These are phyloP conservation scores for Cryomyces antarcticus DNA, from an alignment of 495 filamentous ascomycete genomes.

Conservation along the genomic window DNA sequence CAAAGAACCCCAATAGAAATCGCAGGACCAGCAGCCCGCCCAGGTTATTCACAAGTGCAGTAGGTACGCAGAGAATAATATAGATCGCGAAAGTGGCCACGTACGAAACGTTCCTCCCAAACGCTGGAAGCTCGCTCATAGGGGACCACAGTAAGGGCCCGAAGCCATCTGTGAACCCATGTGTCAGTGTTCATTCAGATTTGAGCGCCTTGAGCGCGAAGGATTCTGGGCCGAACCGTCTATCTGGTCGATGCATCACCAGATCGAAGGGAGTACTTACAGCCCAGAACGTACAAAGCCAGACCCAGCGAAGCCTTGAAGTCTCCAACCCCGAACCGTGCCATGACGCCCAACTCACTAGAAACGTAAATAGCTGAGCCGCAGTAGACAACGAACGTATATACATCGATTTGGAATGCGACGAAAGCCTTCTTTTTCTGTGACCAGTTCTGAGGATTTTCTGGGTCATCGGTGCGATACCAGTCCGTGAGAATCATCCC, in stretches of 20 bases:
- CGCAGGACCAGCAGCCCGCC: no score
- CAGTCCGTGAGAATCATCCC: constrained; percentile 28
- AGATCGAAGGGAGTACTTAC: constrained; percentile 7
- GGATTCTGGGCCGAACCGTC: constrained; percentile 3
- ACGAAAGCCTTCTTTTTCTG: constrained; percentile 18
- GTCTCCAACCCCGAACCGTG: constrained; percentile 13
- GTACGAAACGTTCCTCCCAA: no score
- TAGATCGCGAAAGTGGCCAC: no score
- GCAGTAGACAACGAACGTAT: constrained; percentile 14
- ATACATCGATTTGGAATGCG: constrained; percentile 15
- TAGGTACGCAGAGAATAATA: no score
- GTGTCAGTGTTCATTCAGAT: neutral
- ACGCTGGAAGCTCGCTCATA: no score
- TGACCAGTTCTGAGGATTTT: constrained; percentile 36
- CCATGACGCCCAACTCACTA: constrained; percentile 7
- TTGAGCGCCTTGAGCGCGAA: neutral
- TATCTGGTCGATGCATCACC: constrained; percentile 11
- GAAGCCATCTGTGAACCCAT: no score
- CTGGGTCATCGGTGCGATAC: constrained; percentile 31
- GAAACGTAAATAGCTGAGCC: constrained; percentile 12
- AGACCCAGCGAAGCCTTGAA: constrained; percentile 17
- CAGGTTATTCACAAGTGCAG: no score
- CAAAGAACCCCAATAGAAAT: no score
- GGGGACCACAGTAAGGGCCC: no score
- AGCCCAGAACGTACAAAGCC: constrained; percentile 19